Conservation (phyloP, 106 monocot species). For the Iris macrosiphon region DNA sequence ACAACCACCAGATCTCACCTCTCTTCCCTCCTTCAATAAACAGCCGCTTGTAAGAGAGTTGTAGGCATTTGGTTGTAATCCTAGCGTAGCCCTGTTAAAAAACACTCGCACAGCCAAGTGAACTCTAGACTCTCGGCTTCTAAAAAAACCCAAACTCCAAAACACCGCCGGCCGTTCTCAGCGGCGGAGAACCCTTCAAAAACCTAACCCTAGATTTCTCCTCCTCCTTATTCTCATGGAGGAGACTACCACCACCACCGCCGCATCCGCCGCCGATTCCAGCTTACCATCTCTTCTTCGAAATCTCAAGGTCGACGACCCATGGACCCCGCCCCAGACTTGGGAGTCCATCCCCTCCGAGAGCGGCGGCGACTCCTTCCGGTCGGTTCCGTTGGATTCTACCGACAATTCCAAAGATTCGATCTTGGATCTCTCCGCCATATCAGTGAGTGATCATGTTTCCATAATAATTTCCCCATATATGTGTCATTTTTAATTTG, state of each 20-base stretch:
- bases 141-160: too few species aligned
- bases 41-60: too few species aligned
- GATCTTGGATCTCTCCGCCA: constrained; percentile 22
- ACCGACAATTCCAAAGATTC: constrained; percentile 3
- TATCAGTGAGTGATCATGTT: constrained; percentile 43
- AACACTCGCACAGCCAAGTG: too few species aligned
- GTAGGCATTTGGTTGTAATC: too few species aligned
- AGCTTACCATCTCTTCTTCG: constrained; percentile 33
- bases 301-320: constrained; percentile 35
- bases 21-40: too few species aligned
- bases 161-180: too few species aligned
- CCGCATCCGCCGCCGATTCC: too few species aligned
- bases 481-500: constrained; percentile 1
- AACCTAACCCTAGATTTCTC: not conserved
- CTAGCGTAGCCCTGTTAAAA: too few species aligned
- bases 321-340: constrained; percentile 33
- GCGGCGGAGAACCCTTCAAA: too few species aligned
- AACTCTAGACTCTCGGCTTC: too few species aligned
- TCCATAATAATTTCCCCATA: not conserved
- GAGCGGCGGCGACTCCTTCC: constrained; percentile 22
- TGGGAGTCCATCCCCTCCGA: constrained; percentile 75
- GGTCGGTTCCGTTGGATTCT: not conserved
- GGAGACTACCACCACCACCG: too few species aligned
- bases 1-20: too few species aligned
- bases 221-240: constrained; percentile 13